These are phyloP conservation scores for Arabidopsis lyrata DNA, from an alignment of 441 rosid genomes.

Conservation along the genomic window DNA sequence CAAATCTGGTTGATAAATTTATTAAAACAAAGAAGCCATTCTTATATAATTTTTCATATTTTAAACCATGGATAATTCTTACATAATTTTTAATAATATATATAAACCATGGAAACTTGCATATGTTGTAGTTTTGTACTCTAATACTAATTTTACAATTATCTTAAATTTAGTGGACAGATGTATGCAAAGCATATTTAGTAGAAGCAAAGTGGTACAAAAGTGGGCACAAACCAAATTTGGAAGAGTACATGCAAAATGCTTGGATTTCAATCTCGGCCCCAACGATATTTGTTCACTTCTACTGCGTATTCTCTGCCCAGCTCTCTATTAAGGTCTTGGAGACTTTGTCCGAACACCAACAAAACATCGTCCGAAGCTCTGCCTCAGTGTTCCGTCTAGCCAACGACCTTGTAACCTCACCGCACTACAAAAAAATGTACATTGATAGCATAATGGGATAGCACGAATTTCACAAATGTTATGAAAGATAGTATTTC, in stretches of 20 bases:
- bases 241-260: constrained; percentile 50
- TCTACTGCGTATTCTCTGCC: constrained; percentile 32
- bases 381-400: constrained; percentile 45
- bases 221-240: constrained; percentile 38
- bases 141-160: constrained; percentile 31
- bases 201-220: constrained; percentile 51
- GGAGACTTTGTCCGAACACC: constrained; percentile 33
- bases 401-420: constrained; percentile 53
- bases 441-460: too few species aligned
- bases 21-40: neutral
- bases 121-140: neutral
- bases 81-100: neutral
- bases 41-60: neutral
- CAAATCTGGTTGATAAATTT: neutral
- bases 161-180: constrained; percentile 50
- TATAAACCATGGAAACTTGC: too few species aligned
- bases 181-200: constrained; percentile 45
- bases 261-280: constrained; percentile 46
- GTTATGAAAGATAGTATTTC: too few species aligned
- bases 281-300: constrained; percentile 33
- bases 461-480: too few species aligned
- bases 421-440: too few species aligned
- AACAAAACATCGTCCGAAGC: constrained; percentile 24
- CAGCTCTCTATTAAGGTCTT: constrained; percentile 22
- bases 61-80: neutral